phyloP scores from a whole-genome alignment of 169 alveolate species.

The Cytauxzoon felis region DNA sequence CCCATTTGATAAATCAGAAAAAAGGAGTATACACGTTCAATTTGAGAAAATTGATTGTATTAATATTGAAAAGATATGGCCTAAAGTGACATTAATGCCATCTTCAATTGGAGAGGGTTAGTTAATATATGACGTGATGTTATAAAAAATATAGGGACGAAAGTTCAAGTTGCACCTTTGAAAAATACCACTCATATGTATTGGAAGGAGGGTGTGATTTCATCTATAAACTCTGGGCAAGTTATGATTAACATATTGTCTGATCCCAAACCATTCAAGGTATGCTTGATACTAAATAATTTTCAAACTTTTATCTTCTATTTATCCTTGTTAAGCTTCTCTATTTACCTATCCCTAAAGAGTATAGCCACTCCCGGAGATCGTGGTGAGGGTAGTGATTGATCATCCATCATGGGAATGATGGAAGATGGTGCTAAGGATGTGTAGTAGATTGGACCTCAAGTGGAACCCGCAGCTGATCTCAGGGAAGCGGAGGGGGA shows the following conservation, averaged over 20 bases:
- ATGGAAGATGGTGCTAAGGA: too few relatives aligned
- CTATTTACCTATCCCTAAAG: too few relatives aligned
- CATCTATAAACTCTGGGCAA: conserved; percentile 31
- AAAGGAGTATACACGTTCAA: conserved; percentile 48
- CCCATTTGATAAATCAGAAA: conserved; percentile 56
- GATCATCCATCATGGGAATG: too few relatives aligned
- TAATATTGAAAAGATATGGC: conserved; percentile 23
- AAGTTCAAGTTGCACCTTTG: conserved; percentile 31
- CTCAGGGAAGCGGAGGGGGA: too few relatives aligned
- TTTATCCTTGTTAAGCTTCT: too few relatives aligned
- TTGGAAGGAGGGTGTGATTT: conserved; percentile 48
- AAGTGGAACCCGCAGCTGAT: too few relatives aligned
- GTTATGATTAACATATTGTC: conserved; percentile 16
- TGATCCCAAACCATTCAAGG: too few relatives aligned
- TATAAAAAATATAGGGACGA: conserved; percentile 2
- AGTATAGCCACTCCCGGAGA: too few relatives aligned
- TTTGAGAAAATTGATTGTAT: conserved; percentile 20
- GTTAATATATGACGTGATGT: neutral
- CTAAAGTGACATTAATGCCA: conserved; percentile 16
- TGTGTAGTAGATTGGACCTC: too few relatives aligned
- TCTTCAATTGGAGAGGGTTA: neutral
- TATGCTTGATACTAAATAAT: too few relatives aligned
- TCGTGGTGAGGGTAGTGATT: too few relatives aligned
- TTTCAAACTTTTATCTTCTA: too few relatives aligned
- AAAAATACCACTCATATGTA: conserved; percentile 13